These are phyloP conservation scores for Fusarium concolor DNA, from an alignment of 2,329 filamentous ascomycete species.

Conservation along the genomic window DNA sequence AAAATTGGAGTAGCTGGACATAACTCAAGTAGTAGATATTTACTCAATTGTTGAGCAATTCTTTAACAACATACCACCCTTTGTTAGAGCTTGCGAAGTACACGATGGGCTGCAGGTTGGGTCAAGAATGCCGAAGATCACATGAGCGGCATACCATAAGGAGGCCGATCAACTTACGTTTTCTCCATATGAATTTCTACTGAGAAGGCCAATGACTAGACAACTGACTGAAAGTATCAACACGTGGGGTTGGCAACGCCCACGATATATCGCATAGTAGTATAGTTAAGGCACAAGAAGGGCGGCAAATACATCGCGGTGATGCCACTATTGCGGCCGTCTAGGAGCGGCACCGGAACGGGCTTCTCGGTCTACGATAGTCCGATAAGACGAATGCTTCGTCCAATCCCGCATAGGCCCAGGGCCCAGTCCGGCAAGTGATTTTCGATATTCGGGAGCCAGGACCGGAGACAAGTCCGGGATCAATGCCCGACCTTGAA, in stretches of 20 bases:
- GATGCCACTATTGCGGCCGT: not conserved
- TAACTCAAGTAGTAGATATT: not conserved
- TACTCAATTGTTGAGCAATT: not conserved
- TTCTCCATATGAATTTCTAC: not conserved
- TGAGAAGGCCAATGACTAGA: not conserved
- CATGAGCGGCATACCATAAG: constrained; percentile 13
- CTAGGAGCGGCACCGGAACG: not conserved
- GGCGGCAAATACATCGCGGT: not conserved
- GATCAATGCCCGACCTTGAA: constrained; percentile 11
- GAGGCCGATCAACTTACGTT: constrained; percentile 8
- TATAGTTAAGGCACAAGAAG: not conserved
- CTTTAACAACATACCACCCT: not conserved
- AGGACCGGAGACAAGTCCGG: constrained; percentile 18
- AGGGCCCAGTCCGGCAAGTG: constrained; percentile 11
- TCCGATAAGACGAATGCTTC: constrained; percentile 15
- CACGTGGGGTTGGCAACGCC: not conserved
- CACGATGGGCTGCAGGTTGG: not conserved
- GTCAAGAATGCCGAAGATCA: constrained; percentile 7
- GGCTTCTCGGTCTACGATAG: constrained; percentile 28
- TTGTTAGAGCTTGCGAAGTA: not conserved
- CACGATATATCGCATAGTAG: not conserved
- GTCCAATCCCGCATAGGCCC: constrained; percentile 1
- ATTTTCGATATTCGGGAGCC: constrained; percentile 17
- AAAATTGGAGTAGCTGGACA: constrained; percentile 1
- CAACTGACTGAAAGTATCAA: not conserved